Conservation (phyloP, 2,329 filamentous ascomycete genomes). For the Colletotrichum brevisporum region DNA sequence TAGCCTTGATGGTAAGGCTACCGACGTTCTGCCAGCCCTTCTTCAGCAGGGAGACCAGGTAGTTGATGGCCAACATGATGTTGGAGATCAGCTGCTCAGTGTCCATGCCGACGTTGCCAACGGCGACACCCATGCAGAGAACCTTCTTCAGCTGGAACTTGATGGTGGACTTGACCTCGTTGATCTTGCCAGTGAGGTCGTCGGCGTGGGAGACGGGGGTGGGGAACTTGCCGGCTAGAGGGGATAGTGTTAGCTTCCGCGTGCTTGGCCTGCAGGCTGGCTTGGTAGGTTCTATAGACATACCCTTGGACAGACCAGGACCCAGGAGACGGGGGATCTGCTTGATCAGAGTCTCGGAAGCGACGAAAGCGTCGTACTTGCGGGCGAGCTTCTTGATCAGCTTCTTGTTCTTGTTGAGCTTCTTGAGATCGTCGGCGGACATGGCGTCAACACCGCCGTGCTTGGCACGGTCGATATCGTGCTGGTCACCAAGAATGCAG, state of each 20-base stretch:
- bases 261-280: constrained; percentile 1
- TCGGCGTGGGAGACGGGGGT: constrained; percentile 97
- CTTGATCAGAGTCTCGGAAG: constrained; percentile 98
- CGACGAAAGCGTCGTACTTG: constrained; percentile 99
- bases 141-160: constrained; percentile 99
- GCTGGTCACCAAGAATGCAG: constrained; percentile 83
- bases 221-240: constrained; percentile 96
- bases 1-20: constrained; percentile 99
- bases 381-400: constrained; percentile 99
- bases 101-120: constrained; percentile 98
- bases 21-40: constrained; percentile 99
- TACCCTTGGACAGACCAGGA: constrained; percentile 97
- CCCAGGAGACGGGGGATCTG: constrained; percentile 99
- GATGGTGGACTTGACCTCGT: constrained; percentile 99
- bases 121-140: constrained; percentile 99
- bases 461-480: constrained; percentile 99
- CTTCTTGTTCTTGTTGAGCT: constrained; percentile 99
- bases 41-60: constrained; percentile 99
- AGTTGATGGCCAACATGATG: constrained; percentile 99
- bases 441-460: constrained; percentile 98
- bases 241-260: constrained; percentile 45
- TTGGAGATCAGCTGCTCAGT: constrained; percentile 96
- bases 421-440: constrained; percentile 99
- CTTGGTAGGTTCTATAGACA: constrained; percentile 51
- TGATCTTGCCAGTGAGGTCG: constrained; percentile 95